Percentiles rank a stretch among this genome's conserved stretches.
Evolutionary conservation across 306 rosid species (phyloP).

Genomic region (Urtica urens): DNA sequence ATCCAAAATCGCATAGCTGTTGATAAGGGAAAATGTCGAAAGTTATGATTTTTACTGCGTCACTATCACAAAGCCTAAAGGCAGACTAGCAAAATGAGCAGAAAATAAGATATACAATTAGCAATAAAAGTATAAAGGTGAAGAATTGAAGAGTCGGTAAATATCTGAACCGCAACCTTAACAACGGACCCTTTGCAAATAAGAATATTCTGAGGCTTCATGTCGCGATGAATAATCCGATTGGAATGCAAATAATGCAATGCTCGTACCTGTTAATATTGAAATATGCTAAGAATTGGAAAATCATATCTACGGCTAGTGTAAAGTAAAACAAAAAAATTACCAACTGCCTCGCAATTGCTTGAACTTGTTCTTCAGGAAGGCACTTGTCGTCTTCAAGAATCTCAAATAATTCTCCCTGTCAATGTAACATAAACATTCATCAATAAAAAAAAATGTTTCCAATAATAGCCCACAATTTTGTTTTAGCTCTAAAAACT

Average conservation of each 20-base stretch:
- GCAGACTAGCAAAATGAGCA: background rate
- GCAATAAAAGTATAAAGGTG: background rate
- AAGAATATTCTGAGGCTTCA: conserved; percentile 96
- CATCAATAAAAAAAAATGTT: background rate
- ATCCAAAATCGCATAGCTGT: conserved; percentile 97
- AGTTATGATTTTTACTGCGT: background rate
- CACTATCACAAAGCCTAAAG: background rate
- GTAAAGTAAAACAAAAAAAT: conserved; percentile 5
- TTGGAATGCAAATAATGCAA: conserved; percentile 90
- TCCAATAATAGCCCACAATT: too few species aligned
- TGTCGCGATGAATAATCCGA: conserved; percentile 91
- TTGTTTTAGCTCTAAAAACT: too few species aligned
- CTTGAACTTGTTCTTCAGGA: conserved; percentile 97
- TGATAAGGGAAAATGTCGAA: conserved; percentile 8
- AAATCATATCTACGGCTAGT: background rate
- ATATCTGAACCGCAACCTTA: conserved; percentile 42
- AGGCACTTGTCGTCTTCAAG: conserved; percentile 97
- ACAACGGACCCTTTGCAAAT: conserved; percentile 87
- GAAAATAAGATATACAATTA: background rate
- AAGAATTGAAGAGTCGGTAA: background rate
- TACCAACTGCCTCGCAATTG: conserved; percentile 97
- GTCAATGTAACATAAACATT: conserved; percentile 16
- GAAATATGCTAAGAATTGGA: background rate
- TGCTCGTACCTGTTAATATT: conserved; percentile 66
- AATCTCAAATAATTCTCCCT: conserved; percentile 97